These are phyloP conservation scores for Porcisia deanei DNA, from an alignment of 208 protist species.

Conservation along the genomic window DNA sequence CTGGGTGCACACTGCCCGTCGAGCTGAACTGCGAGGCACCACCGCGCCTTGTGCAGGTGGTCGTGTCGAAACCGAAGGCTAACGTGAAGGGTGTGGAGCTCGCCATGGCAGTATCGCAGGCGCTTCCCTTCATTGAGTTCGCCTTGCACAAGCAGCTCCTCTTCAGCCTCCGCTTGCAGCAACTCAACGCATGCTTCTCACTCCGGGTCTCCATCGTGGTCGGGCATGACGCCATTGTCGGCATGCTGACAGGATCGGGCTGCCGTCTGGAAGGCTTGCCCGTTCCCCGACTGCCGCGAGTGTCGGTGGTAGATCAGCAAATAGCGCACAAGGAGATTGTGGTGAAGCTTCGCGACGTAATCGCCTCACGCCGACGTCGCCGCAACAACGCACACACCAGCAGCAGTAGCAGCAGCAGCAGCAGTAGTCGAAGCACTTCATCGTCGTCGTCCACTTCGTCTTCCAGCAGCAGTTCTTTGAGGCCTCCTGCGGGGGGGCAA, in stretches of 20 bases:
- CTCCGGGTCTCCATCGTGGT: slow-evolving; percentile 79
- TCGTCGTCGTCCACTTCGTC: slow-evolving; percentile 33
- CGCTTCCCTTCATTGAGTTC: slow-evolving; percentile 90
- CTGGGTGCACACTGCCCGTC: slow-evolving; percentile 76
- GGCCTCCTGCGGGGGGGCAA: background rate
- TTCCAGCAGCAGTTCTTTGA: slow-evolving; percentile 9
- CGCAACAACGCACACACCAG: slow-evolving; percentile 13
- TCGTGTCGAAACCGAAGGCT: slow-evolving; percentile 68
- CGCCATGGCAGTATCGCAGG: slow-evolving; percentile 81
- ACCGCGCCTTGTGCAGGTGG: slow-evolving; percentile 77
- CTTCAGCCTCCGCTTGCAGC: slow-evolving; percentile 78
- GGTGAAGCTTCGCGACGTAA: slow-evolving; percentile 60
- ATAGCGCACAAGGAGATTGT: slow-evolving; percentile 67
- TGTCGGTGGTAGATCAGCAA: slow-evolving; percentile 62
- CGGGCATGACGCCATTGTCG: slow-evolving; percentile 70
- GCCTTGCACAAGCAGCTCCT: slow-evolving; percentile 91
- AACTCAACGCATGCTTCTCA: slow-evolving; percentile 88
- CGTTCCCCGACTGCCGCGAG: slow-evolving; percentile 52
- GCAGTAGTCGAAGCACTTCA: slow-evolving; percentile 27
- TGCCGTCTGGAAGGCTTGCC: slow-evolving; percentile 78
- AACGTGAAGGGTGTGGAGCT: slow-evolving; percentile 73
- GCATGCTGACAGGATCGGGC: slow-evolving; percentile 77
- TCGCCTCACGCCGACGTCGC: slow-evolving; percentile 41
- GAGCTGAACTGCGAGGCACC: slow-evolving; percentile 62
- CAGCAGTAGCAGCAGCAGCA: slow-evolving; percentile 25